Conservation (phyloP, 1,284 basidiomycete genomes). For the Volvariella volvacea region DNA sequence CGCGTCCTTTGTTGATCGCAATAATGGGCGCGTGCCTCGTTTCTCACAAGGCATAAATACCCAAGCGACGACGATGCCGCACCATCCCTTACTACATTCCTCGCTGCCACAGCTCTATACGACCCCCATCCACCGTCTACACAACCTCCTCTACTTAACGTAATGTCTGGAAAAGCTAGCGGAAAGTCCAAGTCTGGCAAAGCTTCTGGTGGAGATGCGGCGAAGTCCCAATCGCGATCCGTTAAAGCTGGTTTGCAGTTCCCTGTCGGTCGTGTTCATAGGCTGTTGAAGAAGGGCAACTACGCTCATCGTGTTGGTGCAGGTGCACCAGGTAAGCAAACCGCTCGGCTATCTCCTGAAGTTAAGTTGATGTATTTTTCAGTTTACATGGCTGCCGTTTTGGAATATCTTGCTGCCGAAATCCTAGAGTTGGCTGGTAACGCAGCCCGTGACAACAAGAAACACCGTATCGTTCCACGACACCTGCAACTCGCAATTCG, state of each 20-base stretch:
- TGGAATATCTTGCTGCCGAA: conserved; percentile 82
- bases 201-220: conserved; percentile 33
- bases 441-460: conserved; percentile 75
- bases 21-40: conserved; percentile 19
- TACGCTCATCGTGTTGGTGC: conserved; percentile 76
- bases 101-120: conserved; percentile 6
- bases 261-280: conserved; percentile 88
- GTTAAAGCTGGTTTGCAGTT: conserved; percentile 81
- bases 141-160: conserved; percentile 13
- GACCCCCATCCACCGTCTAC: conserved; percentile 11
- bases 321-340: conserved; percentile 66
- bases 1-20: conserved; percentile 35
- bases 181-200: conserved; percentile 52
- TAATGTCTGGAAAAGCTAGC: conserved; percentile 48
- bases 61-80: conserved; percentile 12
- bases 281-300: conserved; percentile 82
- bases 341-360: neutral
- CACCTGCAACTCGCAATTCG: conserved; percentile 88
- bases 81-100: conserved; percentile 8
- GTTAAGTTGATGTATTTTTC: conserved; percentile 7
- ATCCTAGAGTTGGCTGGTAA: conserved; percentile 85
- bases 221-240: conserved; percentile 68
- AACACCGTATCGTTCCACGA: conserved; percentile 89
- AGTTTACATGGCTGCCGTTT: conserved; percentile 75
- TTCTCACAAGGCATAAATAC: conserved; percentile 34